These are phyloP conservation scores for Bretziella fagacearum DNA, from an alignment of 2,329 filamentous ascomycete species.

Conservation along the genomic window DNA sequence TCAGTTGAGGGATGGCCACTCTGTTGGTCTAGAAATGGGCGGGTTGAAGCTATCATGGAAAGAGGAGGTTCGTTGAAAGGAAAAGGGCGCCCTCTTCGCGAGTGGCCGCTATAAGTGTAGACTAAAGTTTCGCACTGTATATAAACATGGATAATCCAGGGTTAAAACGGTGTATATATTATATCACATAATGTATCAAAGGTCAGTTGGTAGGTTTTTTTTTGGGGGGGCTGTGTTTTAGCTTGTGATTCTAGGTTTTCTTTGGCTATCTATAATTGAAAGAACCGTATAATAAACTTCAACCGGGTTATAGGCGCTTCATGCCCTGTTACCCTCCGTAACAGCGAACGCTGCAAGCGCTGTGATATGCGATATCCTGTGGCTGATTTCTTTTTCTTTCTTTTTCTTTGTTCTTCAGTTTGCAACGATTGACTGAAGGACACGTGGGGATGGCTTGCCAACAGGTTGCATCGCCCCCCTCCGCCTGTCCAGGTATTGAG, in stretches of 20 bases:
- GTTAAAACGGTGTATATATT: not conserved
- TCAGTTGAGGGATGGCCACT: not conserved
- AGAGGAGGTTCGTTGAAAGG: no score
- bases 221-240: not conserved
- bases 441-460: no score
- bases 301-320: not conserved
- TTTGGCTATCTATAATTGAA: no score
- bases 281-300: not conserved
- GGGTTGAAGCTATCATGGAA: not conserved
- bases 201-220: not conserved
- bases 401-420: not conserved
- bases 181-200: not conserved
- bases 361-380: not conserved
- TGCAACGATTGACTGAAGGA: no score
- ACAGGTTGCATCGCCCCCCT: no score
- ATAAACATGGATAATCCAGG: no score
- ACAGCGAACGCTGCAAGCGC: not conserved
- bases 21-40: not conserved
- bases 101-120: not conserved
- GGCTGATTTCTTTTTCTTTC: no score
- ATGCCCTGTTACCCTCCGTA: not conserved
- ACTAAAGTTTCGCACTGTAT: no score
- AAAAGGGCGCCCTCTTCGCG: not conserved
- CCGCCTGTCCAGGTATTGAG: no score
- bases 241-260: no score